A percentile compares a stretch with the other conserved stretches of the same genome.
Conservation (phyloP, 106 monocot genomes). For the Xerophyta viscosa region DNA sequence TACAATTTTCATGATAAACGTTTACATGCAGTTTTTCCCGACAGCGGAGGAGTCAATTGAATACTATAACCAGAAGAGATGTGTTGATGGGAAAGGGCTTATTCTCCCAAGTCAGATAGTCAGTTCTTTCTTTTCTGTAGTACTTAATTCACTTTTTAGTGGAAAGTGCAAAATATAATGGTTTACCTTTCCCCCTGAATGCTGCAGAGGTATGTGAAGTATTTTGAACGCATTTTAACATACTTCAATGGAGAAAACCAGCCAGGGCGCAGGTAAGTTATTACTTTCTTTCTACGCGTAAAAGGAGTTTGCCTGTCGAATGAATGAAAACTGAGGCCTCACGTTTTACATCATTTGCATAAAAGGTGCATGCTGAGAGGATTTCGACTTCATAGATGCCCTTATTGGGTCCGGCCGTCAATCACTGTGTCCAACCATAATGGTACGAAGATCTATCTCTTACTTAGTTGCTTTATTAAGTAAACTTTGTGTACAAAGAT, state of each 20-base stretch:
- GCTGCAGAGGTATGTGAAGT: conserved; percentile 92
- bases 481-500: too few species aligned
- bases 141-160: background rate
- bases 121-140: conserved; percentile 38
- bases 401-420: conserved; percentile 95
- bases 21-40: conserved; percentile 72
- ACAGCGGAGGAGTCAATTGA: conserved; percentile 98
- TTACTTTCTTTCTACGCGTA: too few species aligned
- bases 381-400: conserved; percentile 95
- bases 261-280: conserved; percentile 60
- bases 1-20: too few species aligned
- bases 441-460: conserved; percentile 55
- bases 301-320: too few species aligned
- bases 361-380: conserved; percentile 99
- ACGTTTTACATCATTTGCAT: too few species aligned
- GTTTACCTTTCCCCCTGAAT: conserved; percentile 10
- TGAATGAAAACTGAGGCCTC: too few species aligned
- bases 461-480: too few species aligned
- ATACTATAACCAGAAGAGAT: conserved; percentile 99
- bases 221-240: conserved; percentile 92
- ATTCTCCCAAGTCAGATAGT: conserved; percentile 99
- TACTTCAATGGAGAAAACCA: conserved; percentile 97
- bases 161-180: background rate
- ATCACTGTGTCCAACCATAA: conserved; percentile 91
- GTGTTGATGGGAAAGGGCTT: conserved; percentile 91